Evolutionary conservation across 2,329 filamentous ascomycete genomes (phyloP), one percentile per base, ranked within the genome.

Genomic region (Macrophomina phaseolina): DNA sequence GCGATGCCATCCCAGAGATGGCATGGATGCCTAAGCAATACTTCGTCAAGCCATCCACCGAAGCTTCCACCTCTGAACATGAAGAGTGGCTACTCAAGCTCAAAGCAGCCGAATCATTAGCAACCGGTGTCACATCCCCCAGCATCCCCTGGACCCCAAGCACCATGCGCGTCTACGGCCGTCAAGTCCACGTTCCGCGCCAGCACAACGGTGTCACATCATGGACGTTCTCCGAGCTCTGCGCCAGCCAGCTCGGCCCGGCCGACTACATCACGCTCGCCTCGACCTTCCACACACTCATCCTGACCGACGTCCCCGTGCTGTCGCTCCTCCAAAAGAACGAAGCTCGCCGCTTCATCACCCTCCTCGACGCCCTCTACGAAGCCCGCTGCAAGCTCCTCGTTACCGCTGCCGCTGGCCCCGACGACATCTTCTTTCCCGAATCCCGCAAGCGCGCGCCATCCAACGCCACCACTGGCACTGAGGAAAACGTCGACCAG

Each of bases 261-360:
- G 92, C 92, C 34, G 92, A 95, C 79, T 95, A 94, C 78, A 91
- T 94, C 65, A 91, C 90, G 1, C 86, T 95, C 75, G 91, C 91
- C 1, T 93, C 91, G 1, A 90, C 86, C 16, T 94, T 90, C 76
- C 91, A 94, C 77, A 94, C 91, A 0, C 85, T 94, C 68, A 87
- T 94, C 73, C 81, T 94, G 55, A 89, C 90, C 70, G 80, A 88
- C 23, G 83, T 94, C 1, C 91, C 92, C 0, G 75, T 90, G 16
- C 80, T 95, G 12, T 89, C 86, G 0, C 76, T 89, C 1, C 78
- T 87, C 1, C 88, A 89, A 76, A 94, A 93, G 78, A 94, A 94
- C 75, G 91, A 94, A 79, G 92, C 92, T 0, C 84, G 91, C 4
- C 85, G 92, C 11, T 89, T 95, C 74, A 94, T 94, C 74, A 94